Evolutionary conservation across 2,329 filamentous ascomycete genomes (phyloP).

Genomic region (Scedosporium boydii): DNA sequence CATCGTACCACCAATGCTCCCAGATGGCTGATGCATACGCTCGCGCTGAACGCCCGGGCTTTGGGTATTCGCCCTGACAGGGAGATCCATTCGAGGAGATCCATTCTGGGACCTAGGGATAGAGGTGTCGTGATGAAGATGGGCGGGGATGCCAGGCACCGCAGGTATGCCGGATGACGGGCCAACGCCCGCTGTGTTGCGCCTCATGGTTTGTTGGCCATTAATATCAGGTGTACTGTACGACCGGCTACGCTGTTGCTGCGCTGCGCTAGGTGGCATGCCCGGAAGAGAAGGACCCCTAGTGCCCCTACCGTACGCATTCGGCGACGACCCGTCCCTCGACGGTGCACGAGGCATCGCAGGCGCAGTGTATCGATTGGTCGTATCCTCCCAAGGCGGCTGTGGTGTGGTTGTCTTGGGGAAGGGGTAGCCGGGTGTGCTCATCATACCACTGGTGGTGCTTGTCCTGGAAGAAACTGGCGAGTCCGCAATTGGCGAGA

Average conservation of each 20-base stretch:
- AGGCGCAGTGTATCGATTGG: slow-evolving; percentile 77
- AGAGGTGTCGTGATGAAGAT: slow-evolving; percentile 53
- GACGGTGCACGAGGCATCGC: slow-evolving; percentile 76
- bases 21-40: slow-evolving; percentile 39
- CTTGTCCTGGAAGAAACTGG: slow-evolving; percentile 69
- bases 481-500: slow-evolving; percentile 77
- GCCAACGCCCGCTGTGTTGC: slow-evolving; percentile 36
- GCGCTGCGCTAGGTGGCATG: slow-evolving; percentile 49
- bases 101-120: slow-evolving; percentile 74
- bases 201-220: slow-evolving; percentile 50
- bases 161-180: slow-evolving; percentile 51
- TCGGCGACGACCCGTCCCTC: slow-evolving; percentile 60
- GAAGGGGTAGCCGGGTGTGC: slow-evolving; percentile 50
- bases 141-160: slow-evolving; percentile 67
- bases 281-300: slow-evolving; percentile 74
- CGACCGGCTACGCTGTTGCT: slow-evolving; percentile 71
- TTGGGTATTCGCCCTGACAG: slow-evolving; percentile 59
- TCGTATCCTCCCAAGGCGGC: slow-evolving; percentile 59
- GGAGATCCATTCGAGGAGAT: slow-evolving; percentile 63
- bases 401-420: slow-evolving; percentile 64
- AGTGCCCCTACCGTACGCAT: slow-evolving; percentile 55
- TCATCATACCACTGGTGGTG: slow-evolving; percentile 65
- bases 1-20: slow-evolving; percentile 42
- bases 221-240: slow-evolving; percentile 96
- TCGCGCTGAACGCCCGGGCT: slow-evolving; percentile 61